Evolutionary conservation across 352 stramenopile genomes (phyloP), one percentile per base, ranked within the genome.

Genomic region (Phytophthora niederhauseri): DNA sequence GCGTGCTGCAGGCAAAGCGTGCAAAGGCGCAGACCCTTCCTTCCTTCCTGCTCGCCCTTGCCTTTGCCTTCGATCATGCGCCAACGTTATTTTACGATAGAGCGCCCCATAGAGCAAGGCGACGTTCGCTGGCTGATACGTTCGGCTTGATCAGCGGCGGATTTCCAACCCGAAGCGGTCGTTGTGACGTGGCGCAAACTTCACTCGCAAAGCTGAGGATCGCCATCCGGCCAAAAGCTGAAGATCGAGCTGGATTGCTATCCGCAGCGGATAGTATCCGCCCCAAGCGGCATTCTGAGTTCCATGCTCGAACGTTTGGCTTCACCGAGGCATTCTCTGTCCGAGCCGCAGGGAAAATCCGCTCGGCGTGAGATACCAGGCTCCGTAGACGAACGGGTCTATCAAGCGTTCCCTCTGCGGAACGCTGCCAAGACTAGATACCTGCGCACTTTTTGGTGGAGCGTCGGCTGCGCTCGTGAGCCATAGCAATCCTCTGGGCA

Each of bases 371-470:
- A 46, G 20, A 68, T 61, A 51, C 55, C 20, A 51, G 55, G 19
- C 31, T 15, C 34, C 11, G 34, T 41, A 17, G 34, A 41, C 14
- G 34, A 41, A 41, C 34, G 14, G 11, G 34, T 15, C 1, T 72
- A 72, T 67, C 64, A 72, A 62, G 41, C 61, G 20, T 48, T 49
- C 46, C 45, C 31, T 41, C 14, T 41, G 34, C 34, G 34, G 34
- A 41, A 41, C 9, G 34, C 34, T 41, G 34, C 34, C 6, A 41
- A 41, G 34, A 41, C 9, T 41, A 41, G 34, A 41, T 41, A 41
- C 34, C 28, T 31, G 4, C 34, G 34, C 34, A 41, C 34, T 41
- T 70, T 43, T 61, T 61, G 51, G 64, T 57, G n/a, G 26, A 26
- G 58, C 57, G 55, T 58, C 50, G 58, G 46, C 34, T 71, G 22